phyloP scores from a whole-genome alignment of 2,329 filamentous ascomycete species.

The Phaeosphaeria sp. region DNA sequence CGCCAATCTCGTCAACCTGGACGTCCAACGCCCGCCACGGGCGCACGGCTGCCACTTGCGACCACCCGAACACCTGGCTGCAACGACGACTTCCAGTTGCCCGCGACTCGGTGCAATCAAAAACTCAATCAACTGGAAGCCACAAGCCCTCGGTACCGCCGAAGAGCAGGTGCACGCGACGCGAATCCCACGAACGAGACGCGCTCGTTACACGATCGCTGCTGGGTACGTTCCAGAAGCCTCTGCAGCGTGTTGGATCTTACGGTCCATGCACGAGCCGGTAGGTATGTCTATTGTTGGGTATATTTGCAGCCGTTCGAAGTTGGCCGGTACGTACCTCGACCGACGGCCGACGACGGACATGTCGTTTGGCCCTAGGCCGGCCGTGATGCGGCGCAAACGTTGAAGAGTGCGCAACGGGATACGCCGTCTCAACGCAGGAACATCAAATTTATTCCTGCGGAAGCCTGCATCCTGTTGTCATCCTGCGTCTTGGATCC shows the following conservation, averaged over 20 bases:
- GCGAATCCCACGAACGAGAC: not conserved
- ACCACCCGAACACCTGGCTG: slow-evolving; percentile 13
- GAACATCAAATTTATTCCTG: not conserved
- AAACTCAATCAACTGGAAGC: slow-evolving; percentile 11
- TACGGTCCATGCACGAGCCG: not conserved
- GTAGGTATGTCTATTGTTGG: slow-evolving; percentile 8
- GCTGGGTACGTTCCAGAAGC: slow-evolving; percentile 11
- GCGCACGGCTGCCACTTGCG: slow-evolving; percentile 6
- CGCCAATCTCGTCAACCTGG: not conserved
- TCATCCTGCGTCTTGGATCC: not conserved
- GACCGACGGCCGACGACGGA: too few relatives aligned
- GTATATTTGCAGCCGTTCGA: not conserved
- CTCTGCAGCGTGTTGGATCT: not conserved
- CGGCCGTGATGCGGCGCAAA: not conserved
- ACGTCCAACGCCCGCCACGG: slow-evolving; percentile 2
- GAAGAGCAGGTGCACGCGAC: not conserved
- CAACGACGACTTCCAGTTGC: not conserved
- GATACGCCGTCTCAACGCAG: not conserved
- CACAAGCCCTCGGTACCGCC: not conserved
- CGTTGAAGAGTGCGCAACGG: not conserved
- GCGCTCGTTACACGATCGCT: slow-evolving; percentile 1
- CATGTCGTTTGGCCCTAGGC: not conserved
- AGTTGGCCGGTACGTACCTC: not conserved
- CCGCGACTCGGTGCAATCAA: slow-evolving; percentile 7
- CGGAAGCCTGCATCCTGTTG: not conserved